A percentile compares a stretch with the other conserved stretches of the same genome.
Conservation (phyloP, 2,329 filamentous ascomycete species). For the Colletotrichum viniferum region DNA sequence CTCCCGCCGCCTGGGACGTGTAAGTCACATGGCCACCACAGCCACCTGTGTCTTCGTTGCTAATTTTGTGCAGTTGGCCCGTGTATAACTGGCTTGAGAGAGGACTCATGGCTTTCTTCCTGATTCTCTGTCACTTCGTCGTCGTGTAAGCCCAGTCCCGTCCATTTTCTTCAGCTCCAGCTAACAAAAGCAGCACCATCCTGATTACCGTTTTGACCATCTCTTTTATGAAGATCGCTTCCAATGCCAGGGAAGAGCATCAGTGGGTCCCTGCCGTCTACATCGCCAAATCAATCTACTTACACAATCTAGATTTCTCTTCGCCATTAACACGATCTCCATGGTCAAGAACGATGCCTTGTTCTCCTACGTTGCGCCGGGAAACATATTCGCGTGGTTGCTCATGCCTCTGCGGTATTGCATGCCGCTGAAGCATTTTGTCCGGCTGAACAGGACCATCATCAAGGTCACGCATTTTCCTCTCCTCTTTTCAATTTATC, state of each 20-base stretch:
- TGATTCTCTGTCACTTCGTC: conserved; percentile 95
- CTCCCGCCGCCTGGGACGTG: conserved; percentile 93
- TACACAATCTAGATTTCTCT: conserved; percentile 67
- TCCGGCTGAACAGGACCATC: conserved; percentile 84
- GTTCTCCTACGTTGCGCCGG: conserved; percentile 91
- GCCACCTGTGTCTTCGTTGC: neutral
- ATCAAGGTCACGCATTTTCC: conserved; percentile 94
- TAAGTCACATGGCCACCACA: conserved; percentile 38
- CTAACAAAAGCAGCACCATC: conserved; percentile 65
- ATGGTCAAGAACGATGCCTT: conserved; percentile 98
- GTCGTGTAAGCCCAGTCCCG: conserved; percentile 64
- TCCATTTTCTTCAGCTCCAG: neutral
- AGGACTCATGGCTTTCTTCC: conserved; percentile 76
- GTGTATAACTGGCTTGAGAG: conserved; percentile 80
- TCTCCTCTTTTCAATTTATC: conserved; percentile 82
- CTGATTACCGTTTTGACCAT: conserved; percentile 95
- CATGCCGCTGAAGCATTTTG: conserved; percentile 80
- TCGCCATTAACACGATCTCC: conserved; percentile 95
- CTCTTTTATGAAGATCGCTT: conserved; percentile 93
- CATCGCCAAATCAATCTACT: conserved; percentile 29
- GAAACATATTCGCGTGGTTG: conserved; percentile 90
- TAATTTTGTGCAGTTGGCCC: conserved; percentile 58
- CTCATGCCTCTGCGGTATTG: conserved; percentile 82
- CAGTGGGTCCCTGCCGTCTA: conserved; percentile 48
- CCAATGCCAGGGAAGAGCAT: conserved; percentile 92